Evolutionary conservation across 148 eudicot species (phyloP).

Genomic region (Beta vulgaris): DNA sequence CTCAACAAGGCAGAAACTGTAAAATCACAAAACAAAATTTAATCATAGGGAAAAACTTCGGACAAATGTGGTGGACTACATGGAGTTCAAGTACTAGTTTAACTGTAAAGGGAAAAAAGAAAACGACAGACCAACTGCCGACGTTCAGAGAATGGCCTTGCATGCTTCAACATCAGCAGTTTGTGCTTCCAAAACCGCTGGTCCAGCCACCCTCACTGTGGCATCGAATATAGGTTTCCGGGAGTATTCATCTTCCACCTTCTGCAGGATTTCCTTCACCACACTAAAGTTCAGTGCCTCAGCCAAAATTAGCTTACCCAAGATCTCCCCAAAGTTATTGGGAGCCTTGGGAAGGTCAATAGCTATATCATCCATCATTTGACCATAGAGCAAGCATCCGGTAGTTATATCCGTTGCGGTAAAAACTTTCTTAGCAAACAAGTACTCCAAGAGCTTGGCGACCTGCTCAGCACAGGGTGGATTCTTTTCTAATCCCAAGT

Average conservation of each 20-base stretch:
- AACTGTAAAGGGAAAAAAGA: slow-evolving; percentile 4
- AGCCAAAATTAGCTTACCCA: slow-evolving; percentile 54
- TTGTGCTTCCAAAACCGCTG: slow-evolving; percentile 56
- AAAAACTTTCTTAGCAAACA: slow-evolving; percentile 56
- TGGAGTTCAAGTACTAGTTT: slow-evolving; percentile 22
- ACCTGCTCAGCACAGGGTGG: slow-evolving; percentile 69
- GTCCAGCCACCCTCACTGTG: slow-evolving; percentile 44
- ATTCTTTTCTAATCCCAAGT: slow-evolving; percentile 70
- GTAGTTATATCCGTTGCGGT: slow-evolving; percentile 45
- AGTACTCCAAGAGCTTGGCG: slow-evolving; percentile 59
- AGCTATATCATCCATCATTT: slow-evolving; percentile 68
- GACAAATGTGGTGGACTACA: slow-evolving; percentile 23
- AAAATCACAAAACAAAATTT: slow-evolving; percentile 12
- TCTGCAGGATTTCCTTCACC: slow-evolving; percentile 53
- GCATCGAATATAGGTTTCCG: slow-evolving; percentile 56
- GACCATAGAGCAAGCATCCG: slow-evolving; percentile 65
- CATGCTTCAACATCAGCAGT: slow-evolving; percentile 66
- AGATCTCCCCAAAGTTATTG: slow-evolving; percentile 68
- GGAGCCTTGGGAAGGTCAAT: slow-evolving; percentile 95
- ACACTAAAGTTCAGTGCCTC: slow-evolving; percentile 55
- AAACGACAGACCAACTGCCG: not conserved
- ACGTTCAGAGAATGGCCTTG: slow-evolving; percentile 49
- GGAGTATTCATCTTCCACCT: slow-evolving; percentile 58
- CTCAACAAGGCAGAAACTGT: slow-evolving; percentile 23
- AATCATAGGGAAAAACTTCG: slow-evolving; percentile 20